Conservation (phyloP, 2,329 filamentous ascomycete species). For the Rhinocladiella mackenziei region DNA sequence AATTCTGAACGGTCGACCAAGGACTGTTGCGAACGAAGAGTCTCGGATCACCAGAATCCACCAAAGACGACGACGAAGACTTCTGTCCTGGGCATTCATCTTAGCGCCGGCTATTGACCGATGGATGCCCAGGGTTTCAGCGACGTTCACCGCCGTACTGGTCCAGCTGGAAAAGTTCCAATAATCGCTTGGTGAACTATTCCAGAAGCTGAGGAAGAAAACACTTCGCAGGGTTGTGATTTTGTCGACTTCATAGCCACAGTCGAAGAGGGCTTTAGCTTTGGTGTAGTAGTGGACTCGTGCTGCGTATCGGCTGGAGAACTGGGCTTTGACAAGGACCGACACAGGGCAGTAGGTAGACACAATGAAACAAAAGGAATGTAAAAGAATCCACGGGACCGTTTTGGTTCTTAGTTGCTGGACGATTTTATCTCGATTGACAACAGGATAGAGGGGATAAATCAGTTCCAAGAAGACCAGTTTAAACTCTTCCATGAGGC, state of each 20-base stretch:
- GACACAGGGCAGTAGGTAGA: slow-evolving; percentile 5
- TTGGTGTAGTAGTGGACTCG: background rate
- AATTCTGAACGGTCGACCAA: slow-evolving; percentile 8
- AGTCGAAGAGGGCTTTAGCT: slow-evolving; percentile 8
- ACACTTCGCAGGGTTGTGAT: slow-evolving; percentile 4
- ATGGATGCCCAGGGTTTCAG: slow-evolving; percentile 9
- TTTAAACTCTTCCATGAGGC: background rate
- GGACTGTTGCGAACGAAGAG: background rate
- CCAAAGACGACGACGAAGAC: slow-evolving; percentile 5
- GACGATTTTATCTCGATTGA: slow-evolving; percentile 1
- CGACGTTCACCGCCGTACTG: slow-evolving; percentile 3
- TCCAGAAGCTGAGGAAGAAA: slow-evolving; percentile 5
- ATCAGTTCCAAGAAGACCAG: background rate
- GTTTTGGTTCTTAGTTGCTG: background rate
- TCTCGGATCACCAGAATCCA: slow-evolving; percentile 8
- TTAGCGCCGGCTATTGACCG: slow-evolving; percentile 1
- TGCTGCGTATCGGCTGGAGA: background rate
- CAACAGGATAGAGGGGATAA: slow-evolving; percentile 8
- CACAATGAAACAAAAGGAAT: slow-evolving; percentile 1
- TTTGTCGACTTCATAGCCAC: slow-evolving; percentile 8
- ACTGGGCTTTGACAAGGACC: background rate
- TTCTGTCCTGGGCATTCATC: slow-evolving; percentile 1
- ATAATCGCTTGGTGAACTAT: background rate
- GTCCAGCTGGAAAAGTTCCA: slow-evolving; percentile 4
- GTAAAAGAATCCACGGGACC: slow-evolving; percentile 6